A percentile compares a stretch with the other conserved stretches of the same genome.
These are phyloP conservation scores for Cercophora samala DNA, from an alignment of 495 filamentous ascomycete species.

Conservation along the genomic window DNA sequence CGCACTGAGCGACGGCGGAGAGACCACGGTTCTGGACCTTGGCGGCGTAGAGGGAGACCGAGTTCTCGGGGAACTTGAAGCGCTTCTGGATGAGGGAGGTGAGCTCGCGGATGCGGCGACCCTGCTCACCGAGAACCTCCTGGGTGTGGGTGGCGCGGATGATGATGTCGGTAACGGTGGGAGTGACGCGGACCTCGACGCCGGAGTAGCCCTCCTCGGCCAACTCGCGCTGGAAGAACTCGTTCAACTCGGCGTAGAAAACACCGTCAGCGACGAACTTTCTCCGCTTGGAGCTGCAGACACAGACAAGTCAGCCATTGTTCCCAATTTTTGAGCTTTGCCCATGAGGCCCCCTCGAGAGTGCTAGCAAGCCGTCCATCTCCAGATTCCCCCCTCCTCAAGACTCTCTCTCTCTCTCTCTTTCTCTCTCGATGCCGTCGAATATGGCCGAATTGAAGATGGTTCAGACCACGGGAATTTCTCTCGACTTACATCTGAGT, in stretches of 20 bases:
- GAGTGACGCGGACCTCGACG: conserved; percentile 98
- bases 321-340: not conserved
- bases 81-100: conserved; percentile 99
- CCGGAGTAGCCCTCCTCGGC: conserved; percentile 99
- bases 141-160: conserved; percentile 99
- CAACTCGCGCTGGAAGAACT: conserved; percentile 99
- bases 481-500: conserved; percentile 53
- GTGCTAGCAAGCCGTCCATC: conserved; percentile 8
- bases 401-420: not conserved
- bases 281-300: conserved; percentile 84
- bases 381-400: not conserved
- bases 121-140: conserved; percentile 99
- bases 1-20: conserved; percentile 98
- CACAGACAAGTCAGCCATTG: conserved; percentile 24
- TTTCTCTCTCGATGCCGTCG: not conserved
- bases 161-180: conserved; percentile 99
- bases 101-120: conserved; percentile 98
- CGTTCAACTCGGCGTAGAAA: conserved; percentile 99
- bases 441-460: not conserved
- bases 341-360: conserved; percentile 7
- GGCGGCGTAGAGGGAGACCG: conserved; percentile 97
- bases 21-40: conserved; percentile 99
- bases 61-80: conserved; percentile 99
- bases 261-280: conserved; percentile 99
- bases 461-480: conserved; percentile 5